These are phyloP conservation scores for Vitis hybrid DNA, from an alignment of 177 flowering plant species.

Conservation along the genomic window DNA sequence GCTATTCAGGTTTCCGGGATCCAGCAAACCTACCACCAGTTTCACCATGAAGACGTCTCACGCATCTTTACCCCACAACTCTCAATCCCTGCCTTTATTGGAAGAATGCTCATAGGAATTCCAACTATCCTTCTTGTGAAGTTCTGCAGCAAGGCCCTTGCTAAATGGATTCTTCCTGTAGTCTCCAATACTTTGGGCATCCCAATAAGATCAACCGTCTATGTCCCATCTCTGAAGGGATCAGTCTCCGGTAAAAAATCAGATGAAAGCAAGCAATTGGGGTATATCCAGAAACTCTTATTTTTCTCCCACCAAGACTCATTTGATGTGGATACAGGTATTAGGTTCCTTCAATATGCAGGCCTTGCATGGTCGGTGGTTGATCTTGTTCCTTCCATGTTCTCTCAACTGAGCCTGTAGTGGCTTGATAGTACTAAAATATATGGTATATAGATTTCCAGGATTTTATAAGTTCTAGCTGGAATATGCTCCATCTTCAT, in stretches of 20 bases:
- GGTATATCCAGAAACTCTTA: slow-evolving; percentile 59
- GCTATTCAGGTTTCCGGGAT: slow-evolving; percentile 74
- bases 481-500: too few relatives aligned
- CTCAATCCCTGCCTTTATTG: slow-evolving; percentile 39
- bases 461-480: background rate
- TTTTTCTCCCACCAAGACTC: slow-evolving; percentile 49
- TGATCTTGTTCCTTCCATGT: slow-evolving; percentile 88
- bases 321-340: slow-evolving; percentile 93
- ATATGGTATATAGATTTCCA: background rate
- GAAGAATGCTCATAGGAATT: slow-evolving; percentile 77
- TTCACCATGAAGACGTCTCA: slow-evolving; percentile 90
- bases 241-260: slow-evolving; percentile 36
- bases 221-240: slow-evolving; percentile 58
- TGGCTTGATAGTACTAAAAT: slow-evolving; percentile 2
- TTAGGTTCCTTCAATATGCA: slow-evolving; percentile 88
- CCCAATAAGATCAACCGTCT: slow-evolving; percentile 72
- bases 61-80: slow-evolving; percentile 63
- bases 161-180: slow-evolving; percentile 84
- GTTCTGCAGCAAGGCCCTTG: slow-evolving; percentile 90
- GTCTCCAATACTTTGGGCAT: slow-evolving; percentile 74
- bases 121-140: slow-evolving; percentile 88
- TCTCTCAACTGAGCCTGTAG: slow-evolving; percentile 55
- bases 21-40: slow-evolving; percentile 86
- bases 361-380: slow-evolving; percentile 99
- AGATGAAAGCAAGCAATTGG: slow-evolving; percentile 39